Conservation (phyloP, 2,329 filamentous ascomycete species). For the Fusarium pilosicola region DNA sequence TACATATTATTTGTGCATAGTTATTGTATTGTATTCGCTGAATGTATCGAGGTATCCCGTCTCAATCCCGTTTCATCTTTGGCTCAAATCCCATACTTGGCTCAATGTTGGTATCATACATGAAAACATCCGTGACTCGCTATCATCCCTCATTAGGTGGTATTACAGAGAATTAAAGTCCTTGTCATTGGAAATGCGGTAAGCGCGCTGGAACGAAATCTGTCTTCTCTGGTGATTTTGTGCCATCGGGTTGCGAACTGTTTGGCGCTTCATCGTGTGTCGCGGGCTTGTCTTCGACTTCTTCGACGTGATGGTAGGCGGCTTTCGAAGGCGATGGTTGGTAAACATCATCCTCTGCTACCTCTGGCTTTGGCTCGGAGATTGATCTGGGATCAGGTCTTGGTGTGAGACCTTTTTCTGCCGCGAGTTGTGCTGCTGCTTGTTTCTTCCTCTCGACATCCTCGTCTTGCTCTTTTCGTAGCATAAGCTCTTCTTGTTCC, state of each 20-base stretch:
- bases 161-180: conserved; percentile 26
- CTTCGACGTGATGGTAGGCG: conserved; percentile 18
- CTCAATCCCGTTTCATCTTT: conserved; percentile 7
- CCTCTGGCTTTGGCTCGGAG: conserved; percentile 41
- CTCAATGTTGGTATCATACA: conserved; percentile 43
- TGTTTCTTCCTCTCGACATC: conserved; percentile 63
- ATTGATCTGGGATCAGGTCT: conserved; percentile 15
- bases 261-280: conserved; percentile 33
- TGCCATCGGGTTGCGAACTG: conserved; percentile 3
- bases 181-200: conserved; percentile 62
- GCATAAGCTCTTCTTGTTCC: conserved; percentile 61
- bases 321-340: conserved; percentile 24
- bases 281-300: neutral
- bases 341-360: conserved; percentile 49
- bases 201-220: conserved; percentile 68
- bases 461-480: conserved; percentile 63
- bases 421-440: conserved; percentile 62
- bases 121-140: conserved; percentile 25
- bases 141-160: conserved; percentile 22
- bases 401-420: conserved; percentile 58
- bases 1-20: neutral
- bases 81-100: conserved; percentile 19
- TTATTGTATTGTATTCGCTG: neutral
- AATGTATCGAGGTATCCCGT: conserved; percentile 3
- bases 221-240: conserved; percentile 22